Base-by-base conservation (phyloP, 2,329 filamentous ascomycete genomes). In the Camptophora hylomeconis region DNA sequence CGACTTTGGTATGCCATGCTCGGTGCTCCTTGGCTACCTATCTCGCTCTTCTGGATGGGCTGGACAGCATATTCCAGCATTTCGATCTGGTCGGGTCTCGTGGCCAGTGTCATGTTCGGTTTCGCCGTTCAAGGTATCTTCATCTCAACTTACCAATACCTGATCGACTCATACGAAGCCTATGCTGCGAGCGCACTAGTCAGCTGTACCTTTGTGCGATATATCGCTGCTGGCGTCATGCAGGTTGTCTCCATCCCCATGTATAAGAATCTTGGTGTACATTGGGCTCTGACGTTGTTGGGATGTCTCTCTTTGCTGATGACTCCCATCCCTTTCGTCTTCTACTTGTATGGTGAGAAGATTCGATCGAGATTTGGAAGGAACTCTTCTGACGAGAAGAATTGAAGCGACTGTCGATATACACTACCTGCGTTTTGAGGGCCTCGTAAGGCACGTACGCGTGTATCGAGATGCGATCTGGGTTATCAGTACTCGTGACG, bases 81-180 rank as follows among this genome's bases (percentile, higher is more conserved):
- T 13, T 61, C 57, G 5, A 55, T 61, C 39, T 71, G 65, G 64
- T 61, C 57, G n/a, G 58, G 60, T 0, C 51, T 72, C 1, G 48
- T 47, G 2, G 64, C 65, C 2, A 63, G 55, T n/a, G 54, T 62
- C 1, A 38, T 68, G 1, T 67, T 71, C 39, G 66, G 67, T 5
- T 58, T 60, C 37, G 63, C 60, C 2, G 54, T 62, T 17, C 53
- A 61, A 6, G 57, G 55, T 21, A 50, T 68, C 5, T 69, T 66
- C 44, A 60, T 67, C 33, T 56, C 53, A 24, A 58, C 51, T 24
- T 68, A 68, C 31, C 59, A 67, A 50, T 73, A 72, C 40, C 63
- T 73, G 27, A 69, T 72, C 33, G 67, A 72, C 38, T 56, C 54
- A 5, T 74, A 72, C 40, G 62, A 63, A 17, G 54, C 55, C 5